Conservation (phyloP, 495 filamentous ascomycete species). For the Neurospora pannonica region DNA sequence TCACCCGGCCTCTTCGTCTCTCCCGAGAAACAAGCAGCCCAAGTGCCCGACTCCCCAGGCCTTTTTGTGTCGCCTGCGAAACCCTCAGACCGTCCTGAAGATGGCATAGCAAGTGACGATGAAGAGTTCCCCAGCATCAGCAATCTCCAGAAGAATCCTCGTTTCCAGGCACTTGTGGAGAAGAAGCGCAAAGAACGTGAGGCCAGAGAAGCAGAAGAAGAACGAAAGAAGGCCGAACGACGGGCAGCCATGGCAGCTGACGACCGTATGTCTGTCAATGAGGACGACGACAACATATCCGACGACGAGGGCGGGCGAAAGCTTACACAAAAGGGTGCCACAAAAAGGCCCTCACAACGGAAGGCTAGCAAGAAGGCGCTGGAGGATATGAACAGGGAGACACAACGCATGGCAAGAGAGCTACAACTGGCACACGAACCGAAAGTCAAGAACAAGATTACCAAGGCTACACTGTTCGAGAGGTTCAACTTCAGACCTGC, state of each 20-base stretch:
- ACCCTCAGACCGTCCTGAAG: slow-evolving; percentile 7
- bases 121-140: slow-evolving; percentile 34
- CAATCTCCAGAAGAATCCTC: slow-evolving; percentile 37
- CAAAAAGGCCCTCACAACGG: slow-evolving; percentile 50
- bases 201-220: slow-evolving; percentile 50
- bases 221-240: slow-evolving; percentile 41
- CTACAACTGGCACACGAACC: slow-evolving; percentile 89
- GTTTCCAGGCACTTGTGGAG: slow-evolving; percentile 59
- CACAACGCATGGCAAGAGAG: slow-evolving; percentile 79
- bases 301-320: slow-evolving; percentile 49
- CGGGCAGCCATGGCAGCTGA: slow-evolving; percentile 21
- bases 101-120: slow-evolving; percentile 35
- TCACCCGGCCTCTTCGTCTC: slow-evolving; percentile 35
- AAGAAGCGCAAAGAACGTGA: slow-evolving; percentile 61
- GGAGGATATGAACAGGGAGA: slow-evolving; percentile 91
- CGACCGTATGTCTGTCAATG: slow-evolving; percentile 23
- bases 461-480: slow-evolving; percentile 74
- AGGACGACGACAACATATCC: slow-evolving; percentile 42
- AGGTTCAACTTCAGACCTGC: slow-evolving; percentile 61
- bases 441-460: slow-evolving; percentile 84
- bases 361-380: slow-evolving; percentile 93
- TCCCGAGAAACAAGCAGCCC: slow-evolving; percentile 10
- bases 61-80: slow-evolving; percentile 37
- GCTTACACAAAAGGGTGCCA: slow-evolving; percentile 45
- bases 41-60: slow-evolving; percentile 15